Evolutionary conservation across 139 green algal genomes (phyloP).

Genomic region (Chlamydomonas asymmetrica): DNA sequence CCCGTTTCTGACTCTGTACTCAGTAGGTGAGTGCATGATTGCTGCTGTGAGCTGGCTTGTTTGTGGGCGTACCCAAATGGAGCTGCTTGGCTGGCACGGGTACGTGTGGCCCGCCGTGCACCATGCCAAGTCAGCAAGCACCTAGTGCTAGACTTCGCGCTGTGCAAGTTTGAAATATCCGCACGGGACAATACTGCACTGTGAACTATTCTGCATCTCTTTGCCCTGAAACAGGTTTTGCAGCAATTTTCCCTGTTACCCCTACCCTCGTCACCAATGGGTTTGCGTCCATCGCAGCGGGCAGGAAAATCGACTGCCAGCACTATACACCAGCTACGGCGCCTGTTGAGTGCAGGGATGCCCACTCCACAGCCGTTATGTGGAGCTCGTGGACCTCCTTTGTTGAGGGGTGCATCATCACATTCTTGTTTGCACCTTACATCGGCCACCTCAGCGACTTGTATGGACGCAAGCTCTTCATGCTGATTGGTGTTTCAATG

Average conservation of each 20-base stretch:
- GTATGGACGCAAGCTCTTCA: slow-evolving; percentile 76
- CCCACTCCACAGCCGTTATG: slow-evolving; percentile 36
- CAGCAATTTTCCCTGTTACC: slow-evolving; percentile 62
- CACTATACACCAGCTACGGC: slow-evolving; percentile 28
- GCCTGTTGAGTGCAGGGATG: slow-evolving; percentile 28
- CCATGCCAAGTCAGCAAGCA: too few species aligned
- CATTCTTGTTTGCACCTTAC: slow-evolving; percentile 63
- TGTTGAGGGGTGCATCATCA: slow-evolving; percentile 61
- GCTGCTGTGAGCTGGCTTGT: too few species aligned
- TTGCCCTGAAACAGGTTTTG: slow-evolving; percentile 64
- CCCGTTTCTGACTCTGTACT: too few species aligned
- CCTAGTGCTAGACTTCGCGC: too few species aligned
- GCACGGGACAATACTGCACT: too few species aligned
- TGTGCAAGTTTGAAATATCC: too few species aligned
- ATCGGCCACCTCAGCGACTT: slow-evolving; percentile 63
- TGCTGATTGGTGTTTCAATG: slow-evolving; percentile 53
- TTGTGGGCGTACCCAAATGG: too few species aligned
- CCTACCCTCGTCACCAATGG: slow-evolving; percentile 78
- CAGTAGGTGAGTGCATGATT: too few species aligned
- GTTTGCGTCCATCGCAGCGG: slow-evolving; percentile 66
- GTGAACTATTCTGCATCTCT: too few species aligned
- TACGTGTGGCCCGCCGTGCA: too few species aligned
- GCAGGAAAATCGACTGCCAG: slow-evolving; percentile 69
- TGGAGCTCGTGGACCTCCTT: slow-evolving; percentile 66
- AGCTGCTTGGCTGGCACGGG: too few species aligned